phyloP scores from a whole-genome alignment of 2,329 filamentous ascomycete genomes.

The Aspergillus udagawae region DNA sequence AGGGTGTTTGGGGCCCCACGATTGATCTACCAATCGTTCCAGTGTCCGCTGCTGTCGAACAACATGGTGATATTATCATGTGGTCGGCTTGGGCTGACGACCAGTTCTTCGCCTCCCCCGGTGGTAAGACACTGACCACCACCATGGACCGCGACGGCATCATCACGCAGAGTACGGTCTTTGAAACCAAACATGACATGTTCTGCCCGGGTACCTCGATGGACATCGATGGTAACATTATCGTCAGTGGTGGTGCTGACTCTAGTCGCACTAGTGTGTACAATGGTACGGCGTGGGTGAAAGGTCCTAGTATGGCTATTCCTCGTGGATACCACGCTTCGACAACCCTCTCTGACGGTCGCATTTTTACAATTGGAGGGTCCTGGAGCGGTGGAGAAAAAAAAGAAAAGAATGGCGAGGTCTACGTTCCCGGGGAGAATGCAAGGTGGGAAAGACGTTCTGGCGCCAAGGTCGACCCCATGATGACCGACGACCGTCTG shows the following conservation, averaged over 20 bases:
- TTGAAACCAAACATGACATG: constrained; percentile 26
- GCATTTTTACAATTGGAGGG: constrained; percentile 57
- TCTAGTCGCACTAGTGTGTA: constrained; percentile 49
- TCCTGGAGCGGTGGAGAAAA: constrained; percentile 50
- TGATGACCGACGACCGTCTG: constrained; percentile 51
- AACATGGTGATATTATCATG: constrained; percentile 6
- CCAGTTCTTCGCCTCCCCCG: constrained; percentile 14
- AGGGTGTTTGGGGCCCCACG: constrained; percentile 23
- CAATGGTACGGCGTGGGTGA: constrained; percentile 38
- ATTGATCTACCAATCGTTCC: constrained; percentile 25
- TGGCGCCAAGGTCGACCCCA: constrained; percentile 44
- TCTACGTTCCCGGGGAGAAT: constrained; percentile 46
- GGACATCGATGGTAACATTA: constrained; percentile 28
- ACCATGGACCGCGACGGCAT: constrained; percentile 36
- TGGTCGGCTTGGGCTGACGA: constrained; percentile 18
- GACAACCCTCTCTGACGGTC: constrained; percentile 49
- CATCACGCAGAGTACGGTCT: constrained; percentile 15
- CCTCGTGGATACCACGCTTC: constrained; percentile 53
- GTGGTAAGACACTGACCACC: constrained; percentile 15
- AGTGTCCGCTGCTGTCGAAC: constrained; percentile 18
- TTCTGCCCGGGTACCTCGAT: constrained; percentile 25
- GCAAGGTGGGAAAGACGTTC: constrained; percentile 44
- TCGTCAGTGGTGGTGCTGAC: constrained; percentile 54
- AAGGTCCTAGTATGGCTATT: constrained; percentile 43
- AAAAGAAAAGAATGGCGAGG: constrained; percentile 53